Base-by-base conservation (phyloP, 768 basidiomycete species). In the Tricholoma hemisulphureum region DNA sequence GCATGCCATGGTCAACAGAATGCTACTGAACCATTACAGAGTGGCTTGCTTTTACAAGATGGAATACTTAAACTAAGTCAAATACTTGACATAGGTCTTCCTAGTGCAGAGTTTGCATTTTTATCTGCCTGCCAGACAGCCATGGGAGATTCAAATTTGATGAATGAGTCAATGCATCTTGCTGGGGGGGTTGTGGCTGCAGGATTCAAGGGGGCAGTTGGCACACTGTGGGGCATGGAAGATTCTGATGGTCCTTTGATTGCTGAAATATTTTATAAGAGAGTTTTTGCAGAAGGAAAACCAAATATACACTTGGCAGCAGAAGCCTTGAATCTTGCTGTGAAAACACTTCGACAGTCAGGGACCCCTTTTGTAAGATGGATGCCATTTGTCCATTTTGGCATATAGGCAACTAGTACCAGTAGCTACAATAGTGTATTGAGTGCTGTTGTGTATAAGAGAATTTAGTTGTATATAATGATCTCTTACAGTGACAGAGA, bases 111-210 rank as follows among this genome's bases (percentile, higher is more conserved):
- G n/a, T n/a, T n/a, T n/a, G n/a, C n/a, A n/a, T n/a, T n/a, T n/a
- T n/a, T n/a, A n/a, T n/a, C n/a, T n/a, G n/a, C n/a, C n/a, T n/a
- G n/a, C n/a, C n/a, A n/a, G 34, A 69, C 68, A 9, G 59, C 65
- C 6, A 63, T 61, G 32, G 67, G 59, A 11, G 67, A 67, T 20
- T 56, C 39, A 14, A 23, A 20, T 1, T 56, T 56, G 26, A 18
- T 58, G n/a, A 72, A 71, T 21, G 75, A 77, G 58, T 55, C 37
- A 24, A 68, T 74, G 59, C 70, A 75, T 60, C 56, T 77, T 0
- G 69, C 68, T 14, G 60, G 71, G 39, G 67, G 67, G n/a, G 32
- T 77, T 62, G 69, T 64, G 6, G 37, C 66, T 6, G 64, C 62
- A n/a, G 71, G 70, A 11, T 69, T 65, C 31, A 52, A 53, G 5